These are phyloP conservation scores for Pyricularia pennisetigena DNA, from an alignment of 2,329 filamentous ascomycete species.

Conservation along the genomic window DNA sequence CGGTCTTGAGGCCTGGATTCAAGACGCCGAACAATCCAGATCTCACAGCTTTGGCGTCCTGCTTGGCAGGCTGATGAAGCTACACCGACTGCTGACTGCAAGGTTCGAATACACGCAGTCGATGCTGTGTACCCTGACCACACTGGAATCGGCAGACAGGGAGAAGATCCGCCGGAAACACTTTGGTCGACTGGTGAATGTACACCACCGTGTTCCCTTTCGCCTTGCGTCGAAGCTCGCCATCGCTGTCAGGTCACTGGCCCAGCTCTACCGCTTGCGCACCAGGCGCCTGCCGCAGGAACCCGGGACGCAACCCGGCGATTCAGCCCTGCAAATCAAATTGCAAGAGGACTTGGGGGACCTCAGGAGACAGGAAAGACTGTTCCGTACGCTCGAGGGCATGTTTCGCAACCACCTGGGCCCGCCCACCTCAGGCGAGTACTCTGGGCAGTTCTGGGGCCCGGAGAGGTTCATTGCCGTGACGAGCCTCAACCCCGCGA, in stretches of 20 bases:
- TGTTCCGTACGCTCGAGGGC: neutral
- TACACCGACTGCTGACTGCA: neutral
- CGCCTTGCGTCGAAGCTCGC: neutral
- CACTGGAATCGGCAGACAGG: neutral
- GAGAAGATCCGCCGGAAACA: neutral
- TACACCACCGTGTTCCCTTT: neutral
- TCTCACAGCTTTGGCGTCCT: neutral
- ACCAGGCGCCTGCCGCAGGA: neutral
- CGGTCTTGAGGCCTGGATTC: neutral
- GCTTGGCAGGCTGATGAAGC: neutral
- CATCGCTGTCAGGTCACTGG: neutral
- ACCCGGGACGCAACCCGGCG: neutral
- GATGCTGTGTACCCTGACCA: neutral
- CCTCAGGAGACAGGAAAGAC: neutral
- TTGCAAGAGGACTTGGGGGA: neutral
- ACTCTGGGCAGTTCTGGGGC: neutral
- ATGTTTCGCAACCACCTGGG: neutral
- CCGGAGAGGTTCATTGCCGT: neutral
- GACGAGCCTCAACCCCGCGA: neutral
- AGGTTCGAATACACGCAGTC: neutral
- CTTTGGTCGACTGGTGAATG: neutral
- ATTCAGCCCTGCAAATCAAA: neutral
- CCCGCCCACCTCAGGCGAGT: neutral
- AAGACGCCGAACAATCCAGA: neutral
- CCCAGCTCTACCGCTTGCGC: neutral